Conservation (phyloP, 306 rosid species). For the Dryas drummondii region DNA sequence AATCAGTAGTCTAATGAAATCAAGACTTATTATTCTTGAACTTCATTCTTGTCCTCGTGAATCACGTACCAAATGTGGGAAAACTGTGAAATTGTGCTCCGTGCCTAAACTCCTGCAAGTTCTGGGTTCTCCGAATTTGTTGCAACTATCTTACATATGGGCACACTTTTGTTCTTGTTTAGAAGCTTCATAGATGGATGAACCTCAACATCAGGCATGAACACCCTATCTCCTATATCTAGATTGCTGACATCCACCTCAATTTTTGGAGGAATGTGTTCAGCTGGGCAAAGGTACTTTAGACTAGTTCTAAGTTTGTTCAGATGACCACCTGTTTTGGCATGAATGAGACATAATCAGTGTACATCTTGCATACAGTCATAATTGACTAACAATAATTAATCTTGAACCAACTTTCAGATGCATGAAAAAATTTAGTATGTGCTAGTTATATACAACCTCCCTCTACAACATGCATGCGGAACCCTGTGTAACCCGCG, state of each 20-base stretch:
- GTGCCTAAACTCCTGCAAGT: slow-evolving; percentile 31
- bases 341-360: slow-evolving; percentile 20
- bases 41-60: slow-evolving; percentile 19
- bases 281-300: slow-evolving; percentile 67
- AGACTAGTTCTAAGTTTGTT: slow-evolving; percentile 69
- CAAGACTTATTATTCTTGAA: slow-evolving; percentile 14
- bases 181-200: slow-evolving; percentile 88
- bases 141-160: slow-evolving; percentile 73
- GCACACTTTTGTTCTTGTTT: slow-evolving; percentile 71
- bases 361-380: slow-evolving; percentile 10
- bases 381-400: not conserved
- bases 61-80: not conserved
- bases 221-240: slow-evolving; percentile 72
- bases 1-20: slow-evolving; percentile 5
- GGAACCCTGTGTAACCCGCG: not conserved
- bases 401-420: not conserved
- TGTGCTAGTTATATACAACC: not conserved
- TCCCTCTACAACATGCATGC: not conserved
- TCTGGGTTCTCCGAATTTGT: slow-evolving; percentile 41
- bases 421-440: not conserved
- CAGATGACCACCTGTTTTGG: slow-evolving; percentile 63
- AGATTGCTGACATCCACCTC: slow-evolving; percentile 85
- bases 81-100: slow-evolving; percentile 10
- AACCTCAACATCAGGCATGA: slow-evolving; percentile 59
- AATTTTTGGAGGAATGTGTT: slow-evolving; percentile 77